Evolutionary conservation across 208 protist species (phyloP), one percentile per base, ranked within the genome.

Genomic region (Trypanosomatidae sp.): DNA sequence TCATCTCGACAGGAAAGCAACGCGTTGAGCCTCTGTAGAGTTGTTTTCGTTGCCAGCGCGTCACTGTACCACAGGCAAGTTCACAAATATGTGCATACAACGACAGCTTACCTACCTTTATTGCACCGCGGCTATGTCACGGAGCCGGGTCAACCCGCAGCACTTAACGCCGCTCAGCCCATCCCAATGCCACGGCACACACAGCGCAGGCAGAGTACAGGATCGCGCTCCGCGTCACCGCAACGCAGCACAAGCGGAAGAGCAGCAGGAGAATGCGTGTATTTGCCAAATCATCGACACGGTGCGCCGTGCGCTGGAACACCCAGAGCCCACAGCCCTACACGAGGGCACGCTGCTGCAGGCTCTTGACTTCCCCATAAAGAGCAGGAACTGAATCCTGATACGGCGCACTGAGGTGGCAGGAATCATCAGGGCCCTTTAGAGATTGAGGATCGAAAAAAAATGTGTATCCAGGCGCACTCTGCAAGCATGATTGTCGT

Each of bases 1-100:
- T 28, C 43, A 76, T 79, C 53, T 71, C 62, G 46, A 66, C 50
- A 33, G 53, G 62, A 0, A 43, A 55, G 19, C 70, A 74, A 53
- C 25, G 53, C 12, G 28, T 62, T 1, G 69, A 71, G 74, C 68
- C 52, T 28, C 22, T 74, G 4, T 74, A 58, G 66, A 13, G 17
- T 15, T 12, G 1, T n/a, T 13, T 28, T 44, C 15, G 3, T 25
- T 33, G 43, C 13, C 25, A 55, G 25, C 50, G 50, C 25, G 50
- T 4, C 10, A n/a, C 7, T 41, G 17, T 15, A 62, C 50, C 50
- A 55, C 22, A n/a, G 25, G 50, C 50, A 55, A 19, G 50, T 13
- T 22, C 50, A 28, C 50, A 55, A 55, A 22, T 8, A n/a, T 28
- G 25, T 28, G 12, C 50, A 55, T n/a, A 25, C 50, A 25, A 55